Evolutionary conservation across 305 asterid species (phyloP).

Genomic region (Withania somnifera): DNA sequence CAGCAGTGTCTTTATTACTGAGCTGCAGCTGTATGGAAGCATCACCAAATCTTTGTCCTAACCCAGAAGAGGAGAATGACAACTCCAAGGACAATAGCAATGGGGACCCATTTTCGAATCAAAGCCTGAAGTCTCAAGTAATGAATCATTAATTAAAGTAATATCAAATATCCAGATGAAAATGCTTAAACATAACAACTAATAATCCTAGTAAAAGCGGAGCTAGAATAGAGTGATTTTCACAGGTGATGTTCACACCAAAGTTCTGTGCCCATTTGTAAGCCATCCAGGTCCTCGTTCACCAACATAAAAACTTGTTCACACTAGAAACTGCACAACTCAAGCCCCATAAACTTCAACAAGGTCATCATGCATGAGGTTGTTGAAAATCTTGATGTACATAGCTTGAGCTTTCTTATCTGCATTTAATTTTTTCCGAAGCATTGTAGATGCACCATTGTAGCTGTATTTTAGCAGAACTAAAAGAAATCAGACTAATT

Average conservation of each 20-base stretch:
- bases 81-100: conserved; percentile 77
- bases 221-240: background rate
- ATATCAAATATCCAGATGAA: background rate
- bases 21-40: background rate
- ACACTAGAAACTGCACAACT: background rate
- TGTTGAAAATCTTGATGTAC: background rate
- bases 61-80: conserved; percentile 78
- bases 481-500: background rate
- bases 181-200: background rate
- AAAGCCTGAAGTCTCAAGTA: conserved; percentile 43
- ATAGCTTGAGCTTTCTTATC: background rate
- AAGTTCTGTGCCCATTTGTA: background rate
- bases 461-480: background rate
- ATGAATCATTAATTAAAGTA: conserved; percentile 1
- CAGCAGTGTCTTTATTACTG: background rate
- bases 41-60: conserved; percentile 74
- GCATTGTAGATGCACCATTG: background rate
- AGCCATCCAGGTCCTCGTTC: background rate
- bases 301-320: background rate
- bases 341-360: background rate
- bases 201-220: no score
- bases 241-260: background rate
- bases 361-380: background rate
- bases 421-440: background rate
- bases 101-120: conserved; percentile 89